These are phyloP conservation scores for Abrus pulchellus DNA, from an alignment of 306 rosid species.

Conservation along the genomic window DNA sequence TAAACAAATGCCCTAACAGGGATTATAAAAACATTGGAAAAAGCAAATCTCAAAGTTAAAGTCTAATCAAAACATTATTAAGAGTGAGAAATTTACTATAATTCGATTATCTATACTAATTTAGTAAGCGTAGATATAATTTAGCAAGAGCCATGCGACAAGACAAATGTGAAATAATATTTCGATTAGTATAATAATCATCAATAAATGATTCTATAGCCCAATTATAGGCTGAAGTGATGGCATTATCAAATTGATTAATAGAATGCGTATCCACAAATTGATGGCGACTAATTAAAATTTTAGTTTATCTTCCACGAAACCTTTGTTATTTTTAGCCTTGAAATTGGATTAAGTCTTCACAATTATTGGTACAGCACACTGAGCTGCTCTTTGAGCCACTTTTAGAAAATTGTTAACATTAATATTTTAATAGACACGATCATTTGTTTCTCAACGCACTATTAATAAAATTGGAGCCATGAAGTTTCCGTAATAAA, in stretches of 20 bases:
- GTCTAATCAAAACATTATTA: neutral
- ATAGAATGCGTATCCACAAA: slow-evolving; percentile 29
- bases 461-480: neutral
- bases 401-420: neutral
- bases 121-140: neutral
- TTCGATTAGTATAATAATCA: neutral
- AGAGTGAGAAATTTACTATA: neutral
- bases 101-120: neutral
- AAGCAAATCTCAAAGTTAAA: neutral
- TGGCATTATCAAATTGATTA: slow-evolving; percentile 27
- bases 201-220: neutral
- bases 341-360: neutral
- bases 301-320: slow-evolving; percentile 43
- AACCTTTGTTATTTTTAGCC: neutral
- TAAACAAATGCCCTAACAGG: neutral
- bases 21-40: neutral
- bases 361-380: neutral
- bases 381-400: neutral
- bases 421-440: neutral
- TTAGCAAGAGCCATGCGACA: neutral
- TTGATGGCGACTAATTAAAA: slow-evolving; percentile 12
- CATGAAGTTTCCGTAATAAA: no score
- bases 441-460: neutral
- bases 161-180: neutral
- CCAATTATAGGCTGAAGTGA: neutral